Percentiles rank a stretch among this genome's conserved stretches.
These are phyloP conservation scores for Penicillium vulpinum DNA, from an alignment of 2,329 filamentous ascomycete genomes.

Conservation along the genomic window DNA sequence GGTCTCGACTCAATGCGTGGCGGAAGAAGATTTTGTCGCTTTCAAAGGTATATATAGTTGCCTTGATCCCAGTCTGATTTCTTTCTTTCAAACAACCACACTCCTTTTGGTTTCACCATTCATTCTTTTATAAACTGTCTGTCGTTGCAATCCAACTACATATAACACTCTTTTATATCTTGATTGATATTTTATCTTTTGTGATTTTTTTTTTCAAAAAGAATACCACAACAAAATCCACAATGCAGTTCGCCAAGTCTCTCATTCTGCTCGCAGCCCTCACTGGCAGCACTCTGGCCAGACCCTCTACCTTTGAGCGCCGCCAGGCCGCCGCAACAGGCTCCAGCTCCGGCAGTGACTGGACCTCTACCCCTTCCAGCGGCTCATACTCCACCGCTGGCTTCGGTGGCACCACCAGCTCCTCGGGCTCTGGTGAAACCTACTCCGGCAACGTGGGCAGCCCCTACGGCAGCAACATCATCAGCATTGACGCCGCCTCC, in stretches of 20 bases:
- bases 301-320: conserved; percentile 18
- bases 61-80: neutral
- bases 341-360: conserved; percentile 14
- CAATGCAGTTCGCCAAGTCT: conserved; percentile 34
- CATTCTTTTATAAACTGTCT: conserved; percentile 6
- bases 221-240: neutral
- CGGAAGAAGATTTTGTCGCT: conserved; percentile 2
- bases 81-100: conserved; percentile 2
- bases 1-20: conserved; percentile 4
- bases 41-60: conserved; percentile 7
- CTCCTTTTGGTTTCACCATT: conserved; percentile 5
- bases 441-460: conserved; percentile 42
- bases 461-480: conserved; percentile 45
- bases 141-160: conserved; percentile 4
- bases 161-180: conserved; percentile 4
- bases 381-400: conserved; percentile 31
- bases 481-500: conserved; percentile 33
- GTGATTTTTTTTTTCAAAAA: too few species aligned
- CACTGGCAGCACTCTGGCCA: conserved; percentile 25
- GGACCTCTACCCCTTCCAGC: conserved; percentile 24
- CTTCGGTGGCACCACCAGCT: conserved; percentile 34
- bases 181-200: neutral
- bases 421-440: conserved; percentile 25
- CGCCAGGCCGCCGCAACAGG: conserved; percentile 15
- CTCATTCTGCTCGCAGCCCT: conserved; percentile 35